A percentile compares a stretch with the other conserved stretches of the same genome.
phyloP scores from a whole-genome alignment of 139 green algal genomes.

The Tetraselmis striata region DNA sequence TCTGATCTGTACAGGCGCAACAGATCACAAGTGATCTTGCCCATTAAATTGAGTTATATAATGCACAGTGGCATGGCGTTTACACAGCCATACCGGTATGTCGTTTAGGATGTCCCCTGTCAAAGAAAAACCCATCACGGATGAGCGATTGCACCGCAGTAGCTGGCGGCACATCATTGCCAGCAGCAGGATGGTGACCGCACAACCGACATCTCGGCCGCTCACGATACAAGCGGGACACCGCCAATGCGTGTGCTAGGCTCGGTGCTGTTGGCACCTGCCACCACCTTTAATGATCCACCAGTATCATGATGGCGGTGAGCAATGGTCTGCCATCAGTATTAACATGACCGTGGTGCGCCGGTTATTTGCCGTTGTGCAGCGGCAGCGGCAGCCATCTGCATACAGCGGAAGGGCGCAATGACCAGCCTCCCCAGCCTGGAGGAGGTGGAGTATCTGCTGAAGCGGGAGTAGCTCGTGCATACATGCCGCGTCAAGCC shows the following conservation, averaged over 20 bases:
- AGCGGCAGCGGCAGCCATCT: constrained; percentile 53
- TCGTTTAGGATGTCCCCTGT: neutral
- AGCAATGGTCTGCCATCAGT: no score
- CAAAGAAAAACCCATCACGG: neutral
- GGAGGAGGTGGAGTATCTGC: constrained; percentile 19
- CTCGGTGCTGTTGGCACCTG: no score
- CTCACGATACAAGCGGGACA: no score
- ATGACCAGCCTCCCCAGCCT: constrained; percentile 50
- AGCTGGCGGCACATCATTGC: no score
- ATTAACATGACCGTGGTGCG: neutral
- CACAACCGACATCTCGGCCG: no score
- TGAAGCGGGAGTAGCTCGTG: neutral
- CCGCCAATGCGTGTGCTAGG: no score
- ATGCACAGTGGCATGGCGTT: neutral
- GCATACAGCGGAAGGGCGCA: constrained; percentile 50
- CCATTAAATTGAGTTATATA: no score
- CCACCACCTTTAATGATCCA: no score
- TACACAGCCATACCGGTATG: neutral
- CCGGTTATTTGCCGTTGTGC: neutral
- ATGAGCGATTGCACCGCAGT: no score
- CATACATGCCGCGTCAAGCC: no score
- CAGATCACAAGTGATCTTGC: neutral
- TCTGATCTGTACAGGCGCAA: neutral
- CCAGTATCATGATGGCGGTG: no score
- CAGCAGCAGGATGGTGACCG: no score